phyloP scores from a whole-genome alignment of 768 basidiomycete species.

The Mycena venus region DNA sequence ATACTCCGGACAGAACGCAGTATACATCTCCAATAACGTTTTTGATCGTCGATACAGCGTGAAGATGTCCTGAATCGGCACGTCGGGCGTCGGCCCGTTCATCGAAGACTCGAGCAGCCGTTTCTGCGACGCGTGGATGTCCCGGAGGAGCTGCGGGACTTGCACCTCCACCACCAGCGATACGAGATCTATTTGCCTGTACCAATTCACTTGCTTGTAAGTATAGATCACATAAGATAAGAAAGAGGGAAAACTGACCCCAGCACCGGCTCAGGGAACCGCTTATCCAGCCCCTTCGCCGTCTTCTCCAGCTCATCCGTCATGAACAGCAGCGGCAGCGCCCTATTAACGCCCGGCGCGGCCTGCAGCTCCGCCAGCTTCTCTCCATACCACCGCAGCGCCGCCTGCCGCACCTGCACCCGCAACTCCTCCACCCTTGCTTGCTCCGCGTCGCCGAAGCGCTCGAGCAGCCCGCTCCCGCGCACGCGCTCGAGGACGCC shows the following conservation, averaged over 20 bases:
- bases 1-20: conserved; percentile 85
- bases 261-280: conserved; percentile 86
- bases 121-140: conserved; percentile 78
- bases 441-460: conserved; percentile 72
- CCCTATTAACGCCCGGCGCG: conserved; percentile 83
- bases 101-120: conserved; percentile 84
- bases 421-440: conserved; percentile 79
- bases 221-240: not conserved
- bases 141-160: conserved; percentile 75
- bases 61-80: conserved; percentile 93
- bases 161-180: conserved; percentile 76
- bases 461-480: conserved; percentile 77
- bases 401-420: conserved; percentile 70
- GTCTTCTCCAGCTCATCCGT: conserved; percentile 92
- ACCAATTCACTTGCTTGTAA: conserved; percentile 1
- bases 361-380: conserved; percentile 75
- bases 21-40: conserved; percentile 82
- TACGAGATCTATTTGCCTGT: conserved; percentile 80
- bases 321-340: conserved; percentile 84
- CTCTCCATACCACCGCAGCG: conserved; percentile 71
- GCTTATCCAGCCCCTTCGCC: conserved; percentile 88
- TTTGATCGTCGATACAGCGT: conserved; percentile 85
- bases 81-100: conserved; percentile 89
- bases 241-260: conserved; percentile 62
- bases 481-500: conserved; percentile 76